Conservation (phyloP, 768 basidiomycete genomes). For the Wakefieldia striispora region DNA sequence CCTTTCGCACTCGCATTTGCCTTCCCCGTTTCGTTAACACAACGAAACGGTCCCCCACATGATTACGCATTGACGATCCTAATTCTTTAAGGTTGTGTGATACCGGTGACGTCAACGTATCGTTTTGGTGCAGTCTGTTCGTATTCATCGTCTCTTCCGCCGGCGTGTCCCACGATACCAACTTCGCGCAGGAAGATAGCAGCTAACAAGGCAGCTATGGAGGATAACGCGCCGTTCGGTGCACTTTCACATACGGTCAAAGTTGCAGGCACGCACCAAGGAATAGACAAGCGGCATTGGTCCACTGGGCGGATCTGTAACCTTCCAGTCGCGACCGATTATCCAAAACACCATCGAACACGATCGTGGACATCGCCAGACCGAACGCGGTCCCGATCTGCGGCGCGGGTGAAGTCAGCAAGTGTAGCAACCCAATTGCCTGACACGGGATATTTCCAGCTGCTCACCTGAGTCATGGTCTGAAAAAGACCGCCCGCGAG, state of each 20-base stretch:
- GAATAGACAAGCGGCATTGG: constrained; percentile 56
- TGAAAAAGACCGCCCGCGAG: constrained; percentile 75
- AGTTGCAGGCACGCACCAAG: constrained; percentile 38
- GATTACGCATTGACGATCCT: too few species aligned
- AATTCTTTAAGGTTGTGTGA: too few species aligned
- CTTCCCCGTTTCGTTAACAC: too few species aligned
- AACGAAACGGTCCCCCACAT: too few species aligned
- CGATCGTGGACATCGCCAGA: constrained; percentile 68
- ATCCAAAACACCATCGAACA: constrained; percentile 53
- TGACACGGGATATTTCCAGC: too few species aligned
- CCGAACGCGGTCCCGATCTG: constrained; percentile 71
- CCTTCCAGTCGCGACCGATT: constrained; percentile 44
- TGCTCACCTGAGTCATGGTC: constrained; percentile 67
- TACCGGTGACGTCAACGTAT: too few species aligned
- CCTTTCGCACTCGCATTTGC: too few species aligned
- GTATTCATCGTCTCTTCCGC: constrained; percentile 8
- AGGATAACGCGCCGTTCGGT: background rate
- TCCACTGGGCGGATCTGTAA: constrained; percentile 68
- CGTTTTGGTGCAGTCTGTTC: constrained; percentile 23
- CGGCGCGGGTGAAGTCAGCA: too few species aligned
- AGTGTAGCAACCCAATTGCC: background rate
- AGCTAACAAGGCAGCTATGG: constrained; percentile 33
- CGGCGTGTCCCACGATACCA: constrained; percentile 38
- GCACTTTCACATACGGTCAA: background rate
- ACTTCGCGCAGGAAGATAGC: constrained; percentile 39